Evolutionary conservation across 2,329 filamentous ascomycete genomes (phyloP), one percentile per base, ranked within the genome.

Genomic region (Xylariomycetidae sp.): DNA sequence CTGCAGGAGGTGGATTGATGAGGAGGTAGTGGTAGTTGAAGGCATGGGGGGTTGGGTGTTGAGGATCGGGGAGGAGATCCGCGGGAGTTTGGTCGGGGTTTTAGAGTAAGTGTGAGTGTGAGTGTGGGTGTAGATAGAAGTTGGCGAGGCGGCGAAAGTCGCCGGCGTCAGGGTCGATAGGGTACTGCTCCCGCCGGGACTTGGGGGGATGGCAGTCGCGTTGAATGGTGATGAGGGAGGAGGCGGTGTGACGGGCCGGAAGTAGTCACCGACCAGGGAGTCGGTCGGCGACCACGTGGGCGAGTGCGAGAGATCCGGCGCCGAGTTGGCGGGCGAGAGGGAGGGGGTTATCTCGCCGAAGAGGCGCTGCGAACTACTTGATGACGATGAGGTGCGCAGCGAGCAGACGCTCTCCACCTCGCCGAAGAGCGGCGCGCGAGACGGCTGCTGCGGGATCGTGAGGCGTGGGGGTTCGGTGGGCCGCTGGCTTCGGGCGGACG

Each of bases 1-100:
- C 47, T 74, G 74, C 7, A 80, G 63, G 13, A 72, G 54, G n/a
- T n/a, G n/a, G n/a, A n/a, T n/a, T n/a, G n/a, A n/a, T n/a, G n/a
- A n/a, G n/a, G n/a, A n/a, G n/a, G n/a, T n/a, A n/a, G n/a, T n/a
- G n/a, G n/a, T n/a, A n/a, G n/a, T n/a, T 16, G 72, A 63, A 2
- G 72, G 71, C 36, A 69, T 57, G 31, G 45, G 65, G 8, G 69
- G 67, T 16, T 65, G 61, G n/a, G 61, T 55, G 34, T 61, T 52
- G 27, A 74, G 63, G 34, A 75, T 69, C 14, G 73, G 74, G 3
- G 69, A 62, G 3, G 66, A 65, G 53, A 75, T 72, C 46, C 59
- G 34, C 41, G n/a, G n/a, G n/a, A 53, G 37, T 12, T 28, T 36
- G 15, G 20, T 33, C 20, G 60, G 53, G 7, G n/a, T n/a, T n/a